A percentile compares a stretch with the other conserved stretches of the same genome.
Conservation (phyloP, 331 rosid species). For the Malus hybrid region DNA sequence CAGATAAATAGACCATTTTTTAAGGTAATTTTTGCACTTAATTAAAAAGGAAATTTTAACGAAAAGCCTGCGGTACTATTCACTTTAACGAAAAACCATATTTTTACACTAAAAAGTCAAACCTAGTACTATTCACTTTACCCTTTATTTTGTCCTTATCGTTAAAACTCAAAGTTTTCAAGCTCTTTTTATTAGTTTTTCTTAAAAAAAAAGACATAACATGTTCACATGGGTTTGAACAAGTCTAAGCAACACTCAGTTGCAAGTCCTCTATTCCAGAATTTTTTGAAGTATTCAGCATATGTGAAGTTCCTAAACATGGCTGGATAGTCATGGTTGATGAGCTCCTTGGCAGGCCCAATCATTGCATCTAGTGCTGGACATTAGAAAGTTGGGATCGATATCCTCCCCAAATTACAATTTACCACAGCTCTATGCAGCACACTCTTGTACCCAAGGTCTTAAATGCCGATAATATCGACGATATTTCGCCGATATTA, state of each 20-base stretch:
- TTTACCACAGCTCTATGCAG: conserved; percentile 46
- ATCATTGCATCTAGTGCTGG: conserved; percentile 37
- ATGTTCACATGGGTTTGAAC: conserved; percentile 17
- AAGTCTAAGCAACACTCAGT: conserved; percentile 33
- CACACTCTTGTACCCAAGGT: conserved; percentile 30
- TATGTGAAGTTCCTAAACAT: conserved; percentile 25
- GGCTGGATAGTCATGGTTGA: conserved; percentile 4
- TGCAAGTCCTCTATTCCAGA: conserved; percentile 40
- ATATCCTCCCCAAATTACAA: conserved; percentile 24
- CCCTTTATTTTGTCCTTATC: too few species aligned
- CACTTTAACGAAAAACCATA: too few species aligned
- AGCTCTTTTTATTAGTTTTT: too few species aligned
- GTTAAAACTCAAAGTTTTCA: too few species aligned
- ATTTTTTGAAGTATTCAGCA: conserved; percentile 25
- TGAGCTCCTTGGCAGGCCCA: conserved; percentile 26
- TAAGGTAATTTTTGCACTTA: not conserved
- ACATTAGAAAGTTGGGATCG: conserved; percentile 47
- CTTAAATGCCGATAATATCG: too few species aligned
- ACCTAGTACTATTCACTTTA: too few species aligned
- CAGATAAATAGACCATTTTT: not conserved
- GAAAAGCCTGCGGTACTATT: too few species aligned
- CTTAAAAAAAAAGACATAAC: not conserved
- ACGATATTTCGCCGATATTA: too few species aligned
- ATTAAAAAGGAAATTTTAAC: too few species aligned
- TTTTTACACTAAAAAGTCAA: too few species aligned